Evolutionary conservation across 2,329 filamentous ascomycete genomes (phyloP).

Genomic region (Diaporthe australafricana): DNA sequence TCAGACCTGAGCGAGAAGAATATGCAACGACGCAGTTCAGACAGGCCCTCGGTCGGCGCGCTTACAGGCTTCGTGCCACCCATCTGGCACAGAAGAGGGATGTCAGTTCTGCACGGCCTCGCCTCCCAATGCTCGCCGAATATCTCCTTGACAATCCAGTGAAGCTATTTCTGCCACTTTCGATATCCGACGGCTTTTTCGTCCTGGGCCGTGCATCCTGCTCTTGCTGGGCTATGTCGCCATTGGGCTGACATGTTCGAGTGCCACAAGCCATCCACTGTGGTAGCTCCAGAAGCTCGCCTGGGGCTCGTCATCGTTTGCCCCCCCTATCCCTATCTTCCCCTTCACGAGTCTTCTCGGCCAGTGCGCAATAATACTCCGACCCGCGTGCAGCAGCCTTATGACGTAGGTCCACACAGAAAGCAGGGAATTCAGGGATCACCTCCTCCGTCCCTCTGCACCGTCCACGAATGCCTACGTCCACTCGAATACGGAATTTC

Average conservation of each 20-base stretch:
- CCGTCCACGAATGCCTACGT: conserved; percentile 17
- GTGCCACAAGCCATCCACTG: conserved; percentile 18
- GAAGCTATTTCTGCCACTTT: background rate
- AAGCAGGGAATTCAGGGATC: conserved; percentile 31
- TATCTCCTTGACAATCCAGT: background rate
- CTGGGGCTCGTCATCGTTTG: conserved; percentile 18
- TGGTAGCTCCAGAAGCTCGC: conserved; percentile 21
- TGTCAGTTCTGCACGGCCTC: background rate
- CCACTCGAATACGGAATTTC: conserved; percentile 8
- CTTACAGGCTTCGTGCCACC: background rate
- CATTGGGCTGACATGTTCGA: conserved; percentile 30
- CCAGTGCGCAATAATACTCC: conserved; percentile 24
- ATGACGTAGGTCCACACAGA: conserved; percentile 28
- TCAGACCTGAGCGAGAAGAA: background rate
- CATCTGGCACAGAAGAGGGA: background rate
- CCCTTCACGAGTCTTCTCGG: conserved; percentile 2
- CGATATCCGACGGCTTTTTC: conserved; percentile 5
- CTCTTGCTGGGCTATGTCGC: background rate
- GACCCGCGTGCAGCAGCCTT: conserved; percentile 30
- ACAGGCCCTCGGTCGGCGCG: background rate
- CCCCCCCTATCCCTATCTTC: conserved; percentile 5
- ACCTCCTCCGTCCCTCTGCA: conserved; percentile 24
- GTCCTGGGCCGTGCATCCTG: conserved; percentile 18
- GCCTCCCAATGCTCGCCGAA: background rate
- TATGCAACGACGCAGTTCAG: background rate